Evolutionary conservation across 2,329 filamentous ascomycete genomes (phyloP), one percentile per base, ranked within the genome.

Genomic region (Ophiocordyceps camponoti-floridani): DNA sequence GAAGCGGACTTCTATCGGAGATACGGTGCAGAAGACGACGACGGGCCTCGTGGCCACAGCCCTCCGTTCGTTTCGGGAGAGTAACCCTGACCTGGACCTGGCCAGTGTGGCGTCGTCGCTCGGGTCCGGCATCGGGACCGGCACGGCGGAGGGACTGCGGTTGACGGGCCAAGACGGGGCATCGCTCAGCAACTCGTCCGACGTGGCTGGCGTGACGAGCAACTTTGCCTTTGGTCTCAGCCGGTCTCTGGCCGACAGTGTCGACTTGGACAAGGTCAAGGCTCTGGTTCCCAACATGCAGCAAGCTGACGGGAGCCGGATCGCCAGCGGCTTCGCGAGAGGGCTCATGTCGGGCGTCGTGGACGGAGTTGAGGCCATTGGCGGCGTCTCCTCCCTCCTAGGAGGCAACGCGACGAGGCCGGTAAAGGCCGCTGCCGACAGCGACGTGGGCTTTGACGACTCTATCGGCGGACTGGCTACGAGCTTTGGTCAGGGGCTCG

Each of bases 401-500:
- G 53, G 54, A 28, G 58, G 57, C 31, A 58, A 49, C 3, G 47
- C 57, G 4, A 52, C 43, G 12, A 45, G 48, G 35, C 53, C 54
- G 0, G 30, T 44, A 1, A 46, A 14, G 5, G n/a, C 47, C 0
- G 18, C 55, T 23, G 47, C 51, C 1, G 52, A 57, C 10, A 52
- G 50, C 19, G 55, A 51, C 18, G 46, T 61, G 6, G 44, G 46
- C 4, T 62, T 61, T 28, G 52, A 64, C 45, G 61, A 64, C 47
- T 55, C 58, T 1, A 47, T 62, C 16, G 54, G 53, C 14, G 61
- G 62, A 12, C 59, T 56, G 11, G 58, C 59, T 0, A 52, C 53
- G 16, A 60, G 61, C 0, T 57, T 64, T 27, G 62, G 60, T 8
- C 54, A 55, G 18, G 61, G 61, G 0, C 50, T 63, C 4, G 59